Percentiles rank a stretch among this genome's conserved stretches.
phyloP scores from a whole-genome alignment of 2,329 filamentous ascomycete genomes.

The Aspergillus fructus region DNA sequence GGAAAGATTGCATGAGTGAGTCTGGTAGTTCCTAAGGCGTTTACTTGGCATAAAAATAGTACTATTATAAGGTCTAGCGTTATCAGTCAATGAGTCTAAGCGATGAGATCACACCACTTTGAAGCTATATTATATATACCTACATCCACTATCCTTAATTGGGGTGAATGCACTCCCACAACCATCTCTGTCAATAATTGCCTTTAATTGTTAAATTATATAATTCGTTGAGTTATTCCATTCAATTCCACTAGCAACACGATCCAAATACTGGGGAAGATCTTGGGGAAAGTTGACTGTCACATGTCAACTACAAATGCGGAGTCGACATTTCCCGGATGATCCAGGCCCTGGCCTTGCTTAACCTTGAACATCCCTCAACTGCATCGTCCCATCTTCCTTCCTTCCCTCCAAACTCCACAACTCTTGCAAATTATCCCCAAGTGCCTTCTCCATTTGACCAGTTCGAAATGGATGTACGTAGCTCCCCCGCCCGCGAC shows the following conservation, averaged over 20 bases:
- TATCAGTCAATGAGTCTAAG: background rate
- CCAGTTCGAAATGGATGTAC: slow-evolving; percentile 10
- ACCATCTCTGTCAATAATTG: background rate
- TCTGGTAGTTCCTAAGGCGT: too few species aligned
- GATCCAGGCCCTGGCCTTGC: background rate
- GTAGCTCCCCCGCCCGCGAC: background rate
- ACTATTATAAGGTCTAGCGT: background rate
- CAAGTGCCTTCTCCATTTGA: background rate
- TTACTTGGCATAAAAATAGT: background rate
- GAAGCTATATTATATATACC: background rate
- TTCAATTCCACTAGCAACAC: background rate
- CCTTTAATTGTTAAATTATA: background rate
- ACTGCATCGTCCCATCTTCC: background rate
- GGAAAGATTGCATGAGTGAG: slow-evolving; percentile 61
- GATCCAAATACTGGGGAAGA: background rate
- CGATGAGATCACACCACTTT: background rate
- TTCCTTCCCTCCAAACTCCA: background rate
- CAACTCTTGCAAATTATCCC: background rate
- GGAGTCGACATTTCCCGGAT: slow-evolving; percentile 9
- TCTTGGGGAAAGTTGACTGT: background rate
- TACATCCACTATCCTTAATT: background rate
- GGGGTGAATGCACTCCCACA: too few species aligned
- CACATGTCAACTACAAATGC: slow-evolving; percentile 9
- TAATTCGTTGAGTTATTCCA: background rate
- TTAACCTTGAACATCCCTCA: background rate